A percentile compares a stretch with the other conserved stretches of the same genome.
These are phyloP conservation scores for Aspergillus calidoustus DNA, from an alignment of 2,329 filamentous ascomycete genomes.

Conservation along the genomic window DNA sequence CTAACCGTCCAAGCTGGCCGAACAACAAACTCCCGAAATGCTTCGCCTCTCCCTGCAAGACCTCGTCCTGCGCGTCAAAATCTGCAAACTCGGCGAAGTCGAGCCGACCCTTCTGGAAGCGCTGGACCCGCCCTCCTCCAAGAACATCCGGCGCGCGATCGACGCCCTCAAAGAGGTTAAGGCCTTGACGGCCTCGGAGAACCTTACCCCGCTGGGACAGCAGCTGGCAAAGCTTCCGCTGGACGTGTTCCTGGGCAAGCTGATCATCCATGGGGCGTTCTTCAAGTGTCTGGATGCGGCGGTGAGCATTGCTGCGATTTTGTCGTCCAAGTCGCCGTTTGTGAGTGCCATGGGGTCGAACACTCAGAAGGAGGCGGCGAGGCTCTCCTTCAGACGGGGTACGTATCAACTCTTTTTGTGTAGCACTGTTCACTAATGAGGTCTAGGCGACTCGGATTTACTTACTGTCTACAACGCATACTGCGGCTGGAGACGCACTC, in stretches of 20 bases:
- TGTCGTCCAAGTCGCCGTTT: slow-evolving; percentile 95
- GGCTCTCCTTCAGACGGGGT: slow-evolving; percentile 76
- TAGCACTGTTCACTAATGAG: background rate
- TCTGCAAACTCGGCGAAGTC: slow-evolving; percentile 92
- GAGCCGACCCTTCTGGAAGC: slow-evolving; percentile 87
- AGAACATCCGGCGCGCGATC: slow-evolving; percentile 90
- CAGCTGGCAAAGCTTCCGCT: slow-evolving; percentile 88
- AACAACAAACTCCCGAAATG: slow-evolving; percentile 96
- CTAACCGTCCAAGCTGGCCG: slow-evolving; percentile 64
- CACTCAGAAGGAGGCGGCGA: slow-evolving; percentile 78
- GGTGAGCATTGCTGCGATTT: slow-evolving; percentile 86
- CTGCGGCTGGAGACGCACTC: slow-evolving; percentile 81
- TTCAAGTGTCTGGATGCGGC: slow-evolving; percentile 92
- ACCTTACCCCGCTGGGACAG: slow-evolving; percentile 81
- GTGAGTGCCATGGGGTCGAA: slow-evolving; percentile 83
- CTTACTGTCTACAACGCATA: slow-evolving; percentile 96
- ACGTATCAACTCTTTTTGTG: slow-evolving; percentile 1
- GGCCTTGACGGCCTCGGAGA: slow-evolving; percentile 79
- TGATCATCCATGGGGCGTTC: slow-evolving; percentile 82
- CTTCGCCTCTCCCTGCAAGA: slow-evolving; percentile 92
- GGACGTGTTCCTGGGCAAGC: slow-evolving; percentile 92
- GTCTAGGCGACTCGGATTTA: slow-evolving; percentile 79
- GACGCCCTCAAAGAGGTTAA: slow-evolving; percentile 93
- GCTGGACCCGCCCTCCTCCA: slow-evolving; percentile 84
- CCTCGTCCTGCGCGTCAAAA: slow-evolving; percentile 93